Evolutionary conservation across 176 grass and related monocot species (phyloP), one percentile per base, ranked within the genome.

Genomic region (Ampelocalamus luodianensis): DNA sequence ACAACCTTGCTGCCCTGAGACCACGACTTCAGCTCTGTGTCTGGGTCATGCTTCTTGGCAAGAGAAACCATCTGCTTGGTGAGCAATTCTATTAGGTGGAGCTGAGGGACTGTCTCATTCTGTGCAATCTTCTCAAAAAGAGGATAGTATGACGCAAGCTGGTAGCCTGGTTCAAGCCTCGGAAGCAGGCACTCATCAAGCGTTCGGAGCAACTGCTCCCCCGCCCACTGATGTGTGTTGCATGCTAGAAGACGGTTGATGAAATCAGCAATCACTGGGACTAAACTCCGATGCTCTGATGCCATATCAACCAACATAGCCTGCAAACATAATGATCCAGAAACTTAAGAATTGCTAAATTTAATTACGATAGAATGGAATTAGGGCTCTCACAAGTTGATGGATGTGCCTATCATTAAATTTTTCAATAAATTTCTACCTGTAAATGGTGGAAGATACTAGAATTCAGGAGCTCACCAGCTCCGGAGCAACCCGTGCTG

Each of bases 1-100:
- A 98, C 82, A 37, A 95, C 91, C 69, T 91, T 91, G 79, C 91
- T 98, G 18, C 96, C 93, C 79, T 95, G 96, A 90, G 91, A 93
- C 96, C 96, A 95, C 8, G 89, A 93, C 81, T 82, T 91, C 27
- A 92, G 76, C 76, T 87, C 82, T 48, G 89, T 89, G 59, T 95
- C 87, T 59, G 93, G 74, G 39, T 70, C 86, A 85, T 98, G 96
- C 58, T 85, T 91, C 16, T 90, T 90, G 22, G 89, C 55, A 59
- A 98, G 91, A 85, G 24, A 90, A 82, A 87, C 63, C 90, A 95
- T 93, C 77, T 94, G 95, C 67, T 89, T 80, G 62, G 77, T 93
- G 26, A 98, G 91, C 77, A 98, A 76, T 61, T 95, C 93, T 86
- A 98, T 87, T 63, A 98, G 81, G 73, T 78, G 85, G 48, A 79